Evolutionary conservation across 306 rosid species (phyloP).

Genomic region (Acacia melanoxylon): DNA sequence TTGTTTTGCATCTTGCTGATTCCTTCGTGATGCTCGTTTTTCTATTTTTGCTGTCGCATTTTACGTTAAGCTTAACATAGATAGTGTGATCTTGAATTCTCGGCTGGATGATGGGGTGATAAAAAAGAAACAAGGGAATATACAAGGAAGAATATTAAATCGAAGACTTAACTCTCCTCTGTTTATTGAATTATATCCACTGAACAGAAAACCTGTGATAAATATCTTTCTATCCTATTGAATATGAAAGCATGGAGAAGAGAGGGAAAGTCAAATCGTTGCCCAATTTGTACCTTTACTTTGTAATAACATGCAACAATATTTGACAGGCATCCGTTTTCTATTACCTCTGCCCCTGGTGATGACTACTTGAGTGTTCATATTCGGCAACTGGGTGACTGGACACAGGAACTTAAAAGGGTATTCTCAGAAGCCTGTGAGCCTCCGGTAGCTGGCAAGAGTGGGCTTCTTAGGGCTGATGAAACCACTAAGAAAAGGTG

Average conservation of each 20-base stretch:
- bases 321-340: conserved; percentile 92
- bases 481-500: conserved; percentile 94
- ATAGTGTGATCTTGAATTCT: not conserved
- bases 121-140: conserved; percentile 1
- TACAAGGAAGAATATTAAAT: not conserved
- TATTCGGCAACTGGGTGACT: conserved; percentile 98
- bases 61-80: conserved; percentile 22
- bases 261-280: conserved; percentile 2
- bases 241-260: not conserved
- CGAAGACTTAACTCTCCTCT: conserved; percentile 2
- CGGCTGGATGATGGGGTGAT: not conserved
- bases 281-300: not conserved
- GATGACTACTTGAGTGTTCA: conserved; percentile 97
- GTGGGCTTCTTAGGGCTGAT: conserved; percentile 97
- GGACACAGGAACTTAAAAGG: conserved; percentile 97
- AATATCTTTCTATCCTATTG: conserved; percentile 6
- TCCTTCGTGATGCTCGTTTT: conserved; percentile 10
- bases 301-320: conserved; percentile 24
- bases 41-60: not conserved
- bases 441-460: conserved; percentile 90
- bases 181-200: conserved; percentile 9
- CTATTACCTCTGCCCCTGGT: conserved; percentile 99
- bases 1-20: conserved; percentile 22
- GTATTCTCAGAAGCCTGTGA: conserved; percentile 92
- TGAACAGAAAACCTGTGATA: conserved; percentile 4